Evolutionary conservation across 2,329 filamentous ascomycete genomes (phyloP).

Genomic region (Tolypocladium pustulatum): DNA sequence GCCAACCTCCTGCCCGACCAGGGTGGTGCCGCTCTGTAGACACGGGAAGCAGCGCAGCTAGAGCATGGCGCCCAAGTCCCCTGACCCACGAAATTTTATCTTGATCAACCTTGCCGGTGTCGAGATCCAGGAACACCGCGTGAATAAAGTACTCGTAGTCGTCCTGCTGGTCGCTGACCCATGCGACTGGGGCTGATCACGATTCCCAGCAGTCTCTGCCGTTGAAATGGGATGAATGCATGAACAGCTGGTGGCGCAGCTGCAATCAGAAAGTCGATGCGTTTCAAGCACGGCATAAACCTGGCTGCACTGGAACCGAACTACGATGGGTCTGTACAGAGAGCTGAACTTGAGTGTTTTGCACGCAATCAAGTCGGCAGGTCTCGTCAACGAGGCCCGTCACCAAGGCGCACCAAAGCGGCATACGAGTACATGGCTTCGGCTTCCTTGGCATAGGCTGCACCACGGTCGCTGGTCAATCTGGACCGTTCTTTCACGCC

Average conservation of each 20-base stretch:
- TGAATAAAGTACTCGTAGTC: not conserved
- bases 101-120: not conserved
- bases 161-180: not conserved
- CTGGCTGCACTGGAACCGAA: not conserved
- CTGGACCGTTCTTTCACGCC: not conserved
- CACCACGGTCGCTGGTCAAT: not conserved
- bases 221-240: not conserved
- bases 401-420: not conserved
- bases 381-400: not conserved
- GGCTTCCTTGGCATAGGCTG: not conserved
- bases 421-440: not conserved
- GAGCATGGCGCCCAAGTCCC: not conserved
- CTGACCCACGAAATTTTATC: not conserved
- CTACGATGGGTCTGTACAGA: not conserved
- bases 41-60: not conserved
- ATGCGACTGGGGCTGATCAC: not conserved
- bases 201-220: not conserved
- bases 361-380: not conserved
- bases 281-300: not conserved
- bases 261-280: not conserved
- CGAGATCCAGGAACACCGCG: not conserved
- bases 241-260: not conserved
- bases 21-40: not conserved
- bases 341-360: not conserved
- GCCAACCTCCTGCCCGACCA: not conserved